Percentiles rank a stretch among this genome's conserved stretches.
phyloP scores from a whole-genome alignment of 495 filamentous ascomycete species.

The Penicillium coffeae region DNA sequence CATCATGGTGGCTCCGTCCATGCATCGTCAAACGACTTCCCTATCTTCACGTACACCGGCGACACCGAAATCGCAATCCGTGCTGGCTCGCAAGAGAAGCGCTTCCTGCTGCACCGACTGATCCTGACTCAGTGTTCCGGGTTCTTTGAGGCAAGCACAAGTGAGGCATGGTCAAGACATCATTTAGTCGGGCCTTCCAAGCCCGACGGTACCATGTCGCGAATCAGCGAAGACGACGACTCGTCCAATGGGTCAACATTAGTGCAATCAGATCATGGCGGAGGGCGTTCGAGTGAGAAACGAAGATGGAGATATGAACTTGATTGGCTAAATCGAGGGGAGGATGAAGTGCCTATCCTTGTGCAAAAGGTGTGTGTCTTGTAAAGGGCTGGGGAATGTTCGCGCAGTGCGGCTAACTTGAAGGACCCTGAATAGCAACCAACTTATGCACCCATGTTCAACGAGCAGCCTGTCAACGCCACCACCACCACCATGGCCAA shows the following conservation, averaged over 20 bases:
- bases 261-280: slow-evolving; percentile 36
- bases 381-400: background rate
- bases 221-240: slow-evolving; percentile 55
- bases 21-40: slow-evolving; percentile 82
- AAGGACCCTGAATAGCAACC: slow-evolving; percentile 29
- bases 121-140: slow-evolving; percentile 85
- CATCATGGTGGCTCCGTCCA: slow-evolving; percentile 72
- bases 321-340: slow-evolving; percentile 65
- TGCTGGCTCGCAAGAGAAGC: slow-evolving; percentile 66
- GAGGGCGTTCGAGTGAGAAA: slow-evolving; percentile 37
- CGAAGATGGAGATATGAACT: slow-evolving; percentile 83
- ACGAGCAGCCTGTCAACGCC: slow-evolving; percentile 39
- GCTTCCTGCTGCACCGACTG: slow-evolving; percentile 80
- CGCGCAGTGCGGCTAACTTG: slow-evolving; percentile 5
- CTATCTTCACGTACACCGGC: slow-evolving; percentile 81
- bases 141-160: slow-evolving; percentile 88
- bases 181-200: slow-evolving; percentile 19
- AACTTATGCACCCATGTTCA: slow-evolving; percentile 47
- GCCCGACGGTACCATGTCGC: slow-evolving; percentile 41
- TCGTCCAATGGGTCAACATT: slow-evolving; percentile 41
- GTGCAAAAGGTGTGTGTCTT: slow-evolving; percentile 64
- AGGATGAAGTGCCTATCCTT: slow-evolving; percentile 81
- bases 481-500: slow-evolving; percentile 53
- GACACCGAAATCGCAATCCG: slow-evolving; percentile 85
- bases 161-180: slow-evolving; percentile 76